These are phyloP conservation scores for Litsea cubeba DNA, from an alignment of 164 flowering plant genomes.

Conservation along the genomic window DNA sequence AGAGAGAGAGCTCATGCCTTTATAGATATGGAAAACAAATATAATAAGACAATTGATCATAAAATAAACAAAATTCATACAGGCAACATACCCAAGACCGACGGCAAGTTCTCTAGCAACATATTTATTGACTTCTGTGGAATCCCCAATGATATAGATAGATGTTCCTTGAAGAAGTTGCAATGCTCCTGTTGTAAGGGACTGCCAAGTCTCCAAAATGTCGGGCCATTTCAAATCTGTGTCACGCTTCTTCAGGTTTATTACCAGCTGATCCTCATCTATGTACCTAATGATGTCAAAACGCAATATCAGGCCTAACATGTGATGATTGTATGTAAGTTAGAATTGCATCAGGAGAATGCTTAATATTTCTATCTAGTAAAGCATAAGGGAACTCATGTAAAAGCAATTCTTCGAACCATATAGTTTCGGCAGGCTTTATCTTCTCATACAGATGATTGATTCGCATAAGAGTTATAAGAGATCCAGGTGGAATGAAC, in stretches of 20 bases:
- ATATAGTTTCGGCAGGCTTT: slow-evolving; percentile 91
- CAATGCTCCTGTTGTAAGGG: slow-evolving; percentile 56
- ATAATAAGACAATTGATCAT: neutral
- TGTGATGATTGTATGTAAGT: neutral
- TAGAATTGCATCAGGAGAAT: neutral
- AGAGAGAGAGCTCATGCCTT: neutral
- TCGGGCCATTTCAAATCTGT: slow-evolving; percentile 91
- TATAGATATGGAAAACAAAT: neutral
- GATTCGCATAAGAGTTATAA: slow-evolving; percentile 56
- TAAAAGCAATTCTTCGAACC: slow-evolving; percentile 39
- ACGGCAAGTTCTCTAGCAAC: slow-evolving; percentile 82
- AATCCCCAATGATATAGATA: slow-evolving; percentile 77
- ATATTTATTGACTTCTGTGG: slow-evolving; percentile 77
- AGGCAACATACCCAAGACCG: slow-evolving; percentile 71
- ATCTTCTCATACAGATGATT: slow-evolving; percentile 68
- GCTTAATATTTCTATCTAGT: neutral
- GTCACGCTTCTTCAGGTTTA: slow-evolving; percentile 85
- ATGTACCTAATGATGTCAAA: slow-evolving; percentile 53
- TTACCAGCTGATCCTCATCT: slow-evolving; percentile 83
- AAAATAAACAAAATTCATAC: neutral
- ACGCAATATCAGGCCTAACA: slow-evolving; percentile 2
- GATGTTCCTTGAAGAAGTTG: slow-evolving; percentile 86
- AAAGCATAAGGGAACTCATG: neutral
- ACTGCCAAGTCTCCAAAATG: slow-evolving; percentile 88
- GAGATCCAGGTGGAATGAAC: slow-evolving; percentile 37